Base-by-base conservation (phyloP, 192 early-diverging fungal genomes). In the Glomus cerebriforme region DNA sequence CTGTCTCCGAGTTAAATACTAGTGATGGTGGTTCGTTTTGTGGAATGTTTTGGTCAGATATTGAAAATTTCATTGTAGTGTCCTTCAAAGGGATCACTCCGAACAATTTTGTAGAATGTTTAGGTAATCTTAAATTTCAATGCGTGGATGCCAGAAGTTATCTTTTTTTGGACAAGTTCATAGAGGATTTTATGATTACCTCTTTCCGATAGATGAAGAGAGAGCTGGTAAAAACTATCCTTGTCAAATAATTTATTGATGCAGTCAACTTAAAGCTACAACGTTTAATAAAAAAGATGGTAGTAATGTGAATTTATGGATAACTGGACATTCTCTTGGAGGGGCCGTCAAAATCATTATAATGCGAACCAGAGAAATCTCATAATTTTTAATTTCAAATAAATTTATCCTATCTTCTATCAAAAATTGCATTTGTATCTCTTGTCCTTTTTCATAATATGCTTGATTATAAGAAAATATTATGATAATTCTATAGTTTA, bases 281-380 rank as follows among this genome's bases (percentile, higher is more conserved):
- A 71, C 43, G 32, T 22, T 70, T 15, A n/a, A 64, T 5, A 72
- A 47, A 0, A 24, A 15, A 2, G 59, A 59, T 39, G 8, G 37
- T 43, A 43, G 1, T 19, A 74, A 78, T 24, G 75, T 82, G 13
- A 83, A 83, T 35, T 72, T 85, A 5, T 85, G 84, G 84, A 59
- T 85, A 13, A 81, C 84, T 5, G 82, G 84, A 5, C 84, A 85
- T 73, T 85, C 84, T 26, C 68, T 85, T 5, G 84, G 84, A 1
- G 74, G 77, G 13, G 82, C 84, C n/a, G n/a, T n/a, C n/a, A n/a
- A n/a, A n/a, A n/a, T n/a, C n/a, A n/a, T n/a, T n/a, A n/a, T n/a
- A n/a, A n/a, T n/a, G n/a, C n/a, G n/a, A n/a, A n/a, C n/a, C n/a
- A n/a, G n/a, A n/a, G n/a, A n/a, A n/a, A n/a, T n/a, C n/a, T n/a